Base-by-base conservation (phyloP, 345 rosid genomes). In the Turritis glabra region DNA sequence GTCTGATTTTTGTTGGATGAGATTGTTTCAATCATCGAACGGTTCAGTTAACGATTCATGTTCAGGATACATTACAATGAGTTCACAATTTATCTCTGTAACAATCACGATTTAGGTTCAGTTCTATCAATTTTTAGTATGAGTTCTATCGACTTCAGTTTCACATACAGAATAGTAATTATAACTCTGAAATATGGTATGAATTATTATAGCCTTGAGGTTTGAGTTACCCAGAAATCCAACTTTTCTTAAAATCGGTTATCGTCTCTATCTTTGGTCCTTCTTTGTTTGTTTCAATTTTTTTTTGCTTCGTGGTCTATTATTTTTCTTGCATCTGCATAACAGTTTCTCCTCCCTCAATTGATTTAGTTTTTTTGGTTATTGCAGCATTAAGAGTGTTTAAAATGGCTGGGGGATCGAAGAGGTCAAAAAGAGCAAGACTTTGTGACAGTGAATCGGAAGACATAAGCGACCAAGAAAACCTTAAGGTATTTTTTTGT, bases 321-420 rank as follows among this genome's bases (percentile, higher is more conserved):
- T 35, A 9, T 10, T 35, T 3, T 35, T 10, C n/a, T n/a, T 10
- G 38, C 38, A 35, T 35, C 38, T 30, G 15, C 29, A 38, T 64
- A 29, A 41, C 11, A 5, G 62, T 27, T 41, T 72, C 29, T 71
- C 12, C 18, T 30, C 15, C 26, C 10, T 53, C 0, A 41, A 7
- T 23, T 46, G 15, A 59, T 21, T 46, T 13, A 2, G 2, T 26
- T 48, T 0, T 12, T 0, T 12, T 29, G 0, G 6, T 46, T 9
- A 7, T 38, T 71, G 63, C 21, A 65, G 55, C n/a, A 5, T 5
- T 57, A 17, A 5, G 71, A 62, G 76, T 59, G 19, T 56, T 33
- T 62, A 10, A 30, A 48, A 85, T 81, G 88, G 84, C 77, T 33
- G 47, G 71, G 3, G 67, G 83, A 29, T 64, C 83, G 3, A 85